Conservation (phyloP, 768 basidiomycete species). For the Phanerodontia chrysosporium region DNA sequence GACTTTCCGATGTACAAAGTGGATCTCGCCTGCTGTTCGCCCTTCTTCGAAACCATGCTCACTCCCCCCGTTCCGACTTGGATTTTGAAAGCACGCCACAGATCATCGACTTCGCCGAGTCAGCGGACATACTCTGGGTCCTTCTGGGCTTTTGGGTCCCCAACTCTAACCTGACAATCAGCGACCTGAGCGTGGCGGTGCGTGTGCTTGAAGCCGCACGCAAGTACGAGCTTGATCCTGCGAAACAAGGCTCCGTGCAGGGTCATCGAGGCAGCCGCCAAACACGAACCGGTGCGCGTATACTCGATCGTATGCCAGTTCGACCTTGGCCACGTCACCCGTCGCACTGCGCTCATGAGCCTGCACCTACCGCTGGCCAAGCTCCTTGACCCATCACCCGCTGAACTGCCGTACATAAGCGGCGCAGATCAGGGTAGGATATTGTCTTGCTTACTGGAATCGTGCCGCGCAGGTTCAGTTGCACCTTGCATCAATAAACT, state of each 20-base stretch:
- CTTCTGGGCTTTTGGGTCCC: conserved; percentile 10
- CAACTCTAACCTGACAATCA: not conserved
- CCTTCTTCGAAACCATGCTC: conserved; percentile 25
- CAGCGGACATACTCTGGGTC: conserved; percentile 1
- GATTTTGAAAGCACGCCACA: conserved; percentile 6
- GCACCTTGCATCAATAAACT: too few relatives aligned
- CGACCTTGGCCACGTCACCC: conserved; percentile 49
- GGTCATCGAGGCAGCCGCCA: not conserved
- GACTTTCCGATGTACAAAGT: conserved; percentile 22
- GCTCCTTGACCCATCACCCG: not conserved
- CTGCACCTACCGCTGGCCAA: not conserved
- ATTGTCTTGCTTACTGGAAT: too few relatives aligned
- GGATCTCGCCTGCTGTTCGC: conserved; percentile 23
- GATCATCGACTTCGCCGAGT: conserved; percentile 11
- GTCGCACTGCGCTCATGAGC: conserved; percentile 39
- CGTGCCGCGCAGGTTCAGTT: too few relatives aligned
- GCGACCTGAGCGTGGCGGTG: not conserved
- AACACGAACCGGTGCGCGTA: conserved; percentile 2
- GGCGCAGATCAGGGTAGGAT: too few relatives aligned
- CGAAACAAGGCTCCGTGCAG: not conserved
- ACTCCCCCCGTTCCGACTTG: conserved; percentile 13
- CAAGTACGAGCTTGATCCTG: conserved; percentile 11
- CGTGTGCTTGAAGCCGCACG: conserved; percentile 1
- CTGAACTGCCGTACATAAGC: too few relatives aligned
- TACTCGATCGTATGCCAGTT: conserved; percentile 34